These are phyloP conservation scores for Fagus sylvatica DNA, from an alignment of 306 rosid species.

Conservation along the genomic window DNA sequence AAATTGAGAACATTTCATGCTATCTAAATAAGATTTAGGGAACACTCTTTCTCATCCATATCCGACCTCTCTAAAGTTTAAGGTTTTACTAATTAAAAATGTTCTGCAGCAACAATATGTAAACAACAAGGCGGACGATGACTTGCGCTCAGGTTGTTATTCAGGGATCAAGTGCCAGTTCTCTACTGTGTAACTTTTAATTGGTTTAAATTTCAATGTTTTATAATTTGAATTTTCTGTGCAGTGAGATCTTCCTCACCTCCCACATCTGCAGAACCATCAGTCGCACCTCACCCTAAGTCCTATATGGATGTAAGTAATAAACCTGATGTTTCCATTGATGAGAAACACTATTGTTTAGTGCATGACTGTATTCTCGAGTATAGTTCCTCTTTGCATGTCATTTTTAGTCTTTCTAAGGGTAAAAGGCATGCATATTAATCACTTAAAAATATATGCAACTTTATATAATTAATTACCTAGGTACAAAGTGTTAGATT, in stretches of 20 bases:
- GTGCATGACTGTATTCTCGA: neutral
- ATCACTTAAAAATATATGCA: neutral
- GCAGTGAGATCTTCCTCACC: conserved; percentile 85
- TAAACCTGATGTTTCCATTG: conserved; percentile 14
- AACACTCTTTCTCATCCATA: conserved; percentile 15
- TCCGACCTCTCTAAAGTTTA: conserved; percentile 19
- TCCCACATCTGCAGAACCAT: conserved; percentile 65
- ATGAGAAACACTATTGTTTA: neutral
- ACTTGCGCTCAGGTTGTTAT: conserved; percentile 57
- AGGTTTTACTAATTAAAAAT: neutral
- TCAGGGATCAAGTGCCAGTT: conserved; percentile 15
- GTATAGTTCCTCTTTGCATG: neutral
- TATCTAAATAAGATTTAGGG: conserved; percentile 18
- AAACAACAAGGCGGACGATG: conserved; percentile 68
- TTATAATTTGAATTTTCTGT: conserved; percentile 23
- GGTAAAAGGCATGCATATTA: neutral
- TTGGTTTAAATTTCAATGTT: conserved; percentile 19
- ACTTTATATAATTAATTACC: neutral
- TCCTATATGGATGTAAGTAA: conserved; percentile 71
- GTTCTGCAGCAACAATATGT: conserved; percentile 60
- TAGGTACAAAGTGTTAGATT: conserved; percentile 12
- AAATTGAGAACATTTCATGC: conserved; percentile 6
- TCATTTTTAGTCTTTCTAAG: neutral
- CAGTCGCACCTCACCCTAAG: conserved; percentile 73
- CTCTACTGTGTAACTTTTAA: neutral